Base-by-base conservation (phyloP, 208 protist species). In the Histomonas meleagridis region DNA sequence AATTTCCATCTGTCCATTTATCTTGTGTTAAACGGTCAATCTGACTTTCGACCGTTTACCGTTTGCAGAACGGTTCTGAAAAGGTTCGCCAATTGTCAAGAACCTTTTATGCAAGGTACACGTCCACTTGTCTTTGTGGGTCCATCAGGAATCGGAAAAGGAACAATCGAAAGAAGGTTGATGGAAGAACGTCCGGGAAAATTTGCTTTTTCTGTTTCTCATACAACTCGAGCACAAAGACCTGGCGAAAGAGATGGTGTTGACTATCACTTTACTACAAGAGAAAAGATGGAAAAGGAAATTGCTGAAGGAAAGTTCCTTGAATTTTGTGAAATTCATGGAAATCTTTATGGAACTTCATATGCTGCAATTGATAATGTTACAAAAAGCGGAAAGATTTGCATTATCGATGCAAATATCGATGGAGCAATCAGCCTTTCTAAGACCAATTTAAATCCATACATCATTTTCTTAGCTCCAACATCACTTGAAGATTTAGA, bases 271-370 rank as follows among this genome's bases (percentile, higher is more conserved):
- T 96, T 96, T 51, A 92, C 90, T n/a, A 49, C 38, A 23, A 90
- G 92, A 0, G 92, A 92, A 81, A 46, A 46, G 21, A 95, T 96
- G 51, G 65, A 95, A 51, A 81, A 94, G 76, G 92, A 94, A n/a
- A 95, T 96, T 49, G 90, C 51, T 26, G 40, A 94, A 5, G 93
- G 92, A 35, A 46, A 94, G 48, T 96, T 96, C 62, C 79, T 96
- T 26, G 95, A 96, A 90, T 72, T 92, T 62, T 94, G 94, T 18
- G 90, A 94, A 53, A 94, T 96, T 40, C 95, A 96, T 91, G 92
- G 93, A 26, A 96, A 96, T 90, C 91, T 93, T 53, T 96, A 96
- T 92, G 95, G 95, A 51, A 96, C 95, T 5, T 93, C 93, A 57
- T 90, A 92, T n/a, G 72, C 53, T 4, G 76, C 70, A 49, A 91